Evolutionary conservation across 768 basidiomycete genomes (phyloP).

Genomic region (Neoboletus brunneissimus): DNA sequence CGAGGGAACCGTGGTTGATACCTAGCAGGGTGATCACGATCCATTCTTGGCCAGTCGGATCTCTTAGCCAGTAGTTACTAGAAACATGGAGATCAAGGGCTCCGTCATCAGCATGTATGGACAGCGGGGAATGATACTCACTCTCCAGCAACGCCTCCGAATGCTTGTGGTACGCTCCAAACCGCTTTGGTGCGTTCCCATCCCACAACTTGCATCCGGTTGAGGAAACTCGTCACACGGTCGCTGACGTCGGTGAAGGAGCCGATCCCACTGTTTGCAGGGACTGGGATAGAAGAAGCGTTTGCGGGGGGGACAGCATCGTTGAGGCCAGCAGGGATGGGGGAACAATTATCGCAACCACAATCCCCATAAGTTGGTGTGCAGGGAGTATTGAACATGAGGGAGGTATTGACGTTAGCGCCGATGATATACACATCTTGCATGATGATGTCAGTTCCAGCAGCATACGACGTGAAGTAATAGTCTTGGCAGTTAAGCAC

Average conservation of each 20-base stretch:
- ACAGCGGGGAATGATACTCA: conserved; percentile 19
- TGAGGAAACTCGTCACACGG: conserved; percentile 62
- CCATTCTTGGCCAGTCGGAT: conserved; percentile 66
- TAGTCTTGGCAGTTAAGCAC: conserved; percentile 68
- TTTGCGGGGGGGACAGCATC: conserved; percentile 25
- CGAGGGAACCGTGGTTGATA: conserved; percentile 67
- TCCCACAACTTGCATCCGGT: conserved; percentile 55
- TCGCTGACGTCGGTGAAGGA: conserved; percentile 62
- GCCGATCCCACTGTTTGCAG: conserved; percentile 24
- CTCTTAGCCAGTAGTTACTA: conserved; percentile 55
- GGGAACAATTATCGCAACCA: conserved; percentile 63
- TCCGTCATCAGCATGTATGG: neutral
- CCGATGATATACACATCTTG: conserved; percentile 51
- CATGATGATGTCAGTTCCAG: conserved; percentile 67
- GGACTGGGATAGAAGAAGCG: conserved; percentile 14
- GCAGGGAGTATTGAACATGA: conserved; percentile 58
- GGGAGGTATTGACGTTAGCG: conserved; percentile 63
- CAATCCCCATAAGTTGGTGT: conserved; percentile 67
- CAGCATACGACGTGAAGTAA: conserved; percentile 54
- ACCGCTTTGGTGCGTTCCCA: conserved; percentile 67
- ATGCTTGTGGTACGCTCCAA: conserved; percentile 80
- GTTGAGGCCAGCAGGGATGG: conserved; percentile 40
- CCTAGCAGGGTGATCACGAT: conserved; percentile 61
- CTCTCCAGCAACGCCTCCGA: conserved; percentile 45
- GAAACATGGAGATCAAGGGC: neutral